Evolutionary conservation across 108 stramenopile species (phyloP).

Genomic region (Pseudonitzschia delicatissima): DNA sequence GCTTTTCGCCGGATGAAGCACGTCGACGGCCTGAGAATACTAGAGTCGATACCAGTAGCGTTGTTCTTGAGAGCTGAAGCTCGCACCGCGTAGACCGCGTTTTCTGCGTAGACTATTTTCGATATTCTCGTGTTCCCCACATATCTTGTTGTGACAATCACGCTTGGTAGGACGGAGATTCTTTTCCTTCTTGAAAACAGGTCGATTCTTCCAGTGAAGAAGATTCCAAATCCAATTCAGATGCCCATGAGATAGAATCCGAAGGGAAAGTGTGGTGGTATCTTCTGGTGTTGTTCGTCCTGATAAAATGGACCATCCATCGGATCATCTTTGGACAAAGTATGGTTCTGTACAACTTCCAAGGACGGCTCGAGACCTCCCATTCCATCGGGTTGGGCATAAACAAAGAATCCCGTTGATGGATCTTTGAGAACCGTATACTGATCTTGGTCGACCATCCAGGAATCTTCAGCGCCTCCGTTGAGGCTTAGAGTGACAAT

Average conservation of each 20-base stretch:
- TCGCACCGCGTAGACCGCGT: background rate
- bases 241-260: background rate
- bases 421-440: conserved; percentile 12
- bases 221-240: background rate
- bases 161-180: conserved; percentile 6
- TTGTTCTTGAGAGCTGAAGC: background rate
- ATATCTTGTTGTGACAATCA: background rate
- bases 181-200: background rate
- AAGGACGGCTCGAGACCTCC: conserved; percentile 4
- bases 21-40: background rate
- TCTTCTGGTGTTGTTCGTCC: background rate
- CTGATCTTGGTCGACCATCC: conserved; percentile 12
- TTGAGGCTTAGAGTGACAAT: background rate
- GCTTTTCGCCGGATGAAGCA: background rate
- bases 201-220: no score
- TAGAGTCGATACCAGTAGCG: background rate
- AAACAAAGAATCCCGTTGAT: background rate
- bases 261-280: conserved; percentile 4
- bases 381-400: conserved; percentile 7
- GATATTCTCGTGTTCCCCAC: conserved; percentile 4
- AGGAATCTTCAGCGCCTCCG: conserved; percentile 16
- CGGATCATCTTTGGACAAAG: background rate
- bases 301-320: background rate
- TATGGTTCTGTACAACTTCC: background rate
- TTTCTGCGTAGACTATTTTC: background rate